These are phyloP conservation scores for Irpex sp. DNA, from an alignment of 1,284 basidiomycete genomes.

Conservation along the genomic window DNA sequence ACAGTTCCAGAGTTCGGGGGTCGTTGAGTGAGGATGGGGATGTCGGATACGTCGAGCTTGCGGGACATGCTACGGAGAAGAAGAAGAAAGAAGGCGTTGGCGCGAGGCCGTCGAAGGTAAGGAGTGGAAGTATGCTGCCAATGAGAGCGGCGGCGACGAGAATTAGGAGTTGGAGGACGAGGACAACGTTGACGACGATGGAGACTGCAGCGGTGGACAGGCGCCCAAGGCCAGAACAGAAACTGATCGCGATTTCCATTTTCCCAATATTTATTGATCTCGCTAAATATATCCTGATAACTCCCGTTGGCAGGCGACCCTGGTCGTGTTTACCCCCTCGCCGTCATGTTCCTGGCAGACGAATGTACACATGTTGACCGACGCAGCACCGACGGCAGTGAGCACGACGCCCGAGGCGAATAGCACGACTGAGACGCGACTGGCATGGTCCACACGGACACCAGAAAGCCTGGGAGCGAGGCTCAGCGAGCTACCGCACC, in stretches of 20 bases:
- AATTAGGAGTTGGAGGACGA: constrained; percentile 9
- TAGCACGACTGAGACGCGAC: neutral
- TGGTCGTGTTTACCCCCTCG: neutral
- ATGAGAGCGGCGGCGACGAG: constrained; percentile 9
- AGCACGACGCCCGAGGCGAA: neutral
- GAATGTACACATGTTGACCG: neutral
- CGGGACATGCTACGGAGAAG: constrained; percentile 15
- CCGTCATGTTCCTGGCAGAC: neutral
- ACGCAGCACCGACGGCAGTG: neutral
- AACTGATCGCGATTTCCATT: neutral
- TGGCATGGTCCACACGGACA: neutral
- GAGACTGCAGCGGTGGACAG: constrained; percentile 10
- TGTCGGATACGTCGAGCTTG: constrained; percentile 46
- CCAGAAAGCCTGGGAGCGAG: neutral
- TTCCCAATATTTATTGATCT: neutral
- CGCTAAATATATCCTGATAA: neutral
- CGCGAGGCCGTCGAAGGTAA: constrained; percentile 16
- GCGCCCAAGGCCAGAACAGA: neutral
- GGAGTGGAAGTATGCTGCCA: constrained; percentile 14
- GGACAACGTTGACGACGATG: constrained; percentile 18
- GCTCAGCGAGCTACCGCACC: neutral
- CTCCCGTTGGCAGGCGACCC: neutral
- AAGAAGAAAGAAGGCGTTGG: constrained; percentile 16
- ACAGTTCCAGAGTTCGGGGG: constrained; percentile 54
- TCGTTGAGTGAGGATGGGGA: constrained; percentile 66